These are phyloP conservation scores for Mycena leptocephala DNA, from an alignment of 768 basidiomycete species.

Conservation along the genomic window DNA sequence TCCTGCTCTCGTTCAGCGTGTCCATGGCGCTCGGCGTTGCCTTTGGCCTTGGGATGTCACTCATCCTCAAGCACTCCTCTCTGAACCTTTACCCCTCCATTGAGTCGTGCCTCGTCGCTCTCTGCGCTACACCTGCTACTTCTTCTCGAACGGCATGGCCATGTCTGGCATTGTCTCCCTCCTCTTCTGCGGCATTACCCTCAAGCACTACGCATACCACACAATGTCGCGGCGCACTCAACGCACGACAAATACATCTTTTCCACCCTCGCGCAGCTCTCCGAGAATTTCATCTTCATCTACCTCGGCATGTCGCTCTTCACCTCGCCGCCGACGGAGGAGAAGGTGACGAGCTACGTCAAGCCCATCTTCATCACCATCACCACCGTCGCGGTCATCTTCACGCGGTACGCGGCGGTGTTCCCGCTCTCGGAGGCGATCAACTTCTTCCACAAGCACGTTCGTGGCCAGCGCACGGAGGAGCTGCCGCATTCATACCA, in stretches of 20 bases:
- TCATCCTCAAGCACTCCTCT: conserved; percentile 95
- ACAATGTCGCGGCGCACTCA: conserved; percentile 98
- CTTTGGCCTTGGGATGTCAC: conserved; percentile 92
- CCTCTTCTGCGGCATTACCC: conserved; percentile 98
- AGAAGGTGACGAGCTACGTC: conserved; percentile 87
- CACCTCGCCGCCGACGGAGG: conserved; percentile 85
- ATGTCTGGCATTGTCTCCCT: conserved; percentile 98
- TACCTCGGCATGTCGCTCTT: conserved; percentile 98
- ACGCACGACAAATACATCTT: conserved; percentile 95
- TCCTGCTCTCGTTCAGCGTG: conserved; percentile 94
- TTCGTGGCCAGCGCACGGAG: conserved; percentile 88
- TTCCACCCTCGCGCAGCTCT: conserved; percentile 92
- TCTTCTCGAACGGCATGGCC: conserved; percentile 96
- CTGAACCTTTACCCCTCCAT: conserved; percentile 91
- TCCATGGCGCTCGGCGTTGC: conserved; percentile 95
- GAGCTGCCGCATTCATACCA: conserved; percentile 98
- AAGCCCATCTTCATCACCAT: conserved; percentile 97
- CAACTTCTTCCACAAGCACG: conserved; percentile 92
- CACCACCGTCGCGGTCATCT: conserved; percentile 92
- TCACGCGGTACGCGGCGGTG: conserved; percentile 95
- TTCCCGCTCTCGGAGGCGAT: conserved; percentile 96
- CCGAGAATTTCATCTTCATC: conserved; percentile 99
- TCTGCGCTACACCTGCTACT: conserved; percentile 98
- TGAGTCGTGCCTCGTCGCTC: conserved; percentile 95
- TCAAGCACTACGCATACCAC: conserved; percentile 99